Percentiles rank a stretch among this genome's conserved stretches.
These are phyloP conservation scores for Annulohypoxylon moriforme DNA, from an alignment of 495 filamentous ascomycete genomes.

Conservation along the genomic window DNA sequence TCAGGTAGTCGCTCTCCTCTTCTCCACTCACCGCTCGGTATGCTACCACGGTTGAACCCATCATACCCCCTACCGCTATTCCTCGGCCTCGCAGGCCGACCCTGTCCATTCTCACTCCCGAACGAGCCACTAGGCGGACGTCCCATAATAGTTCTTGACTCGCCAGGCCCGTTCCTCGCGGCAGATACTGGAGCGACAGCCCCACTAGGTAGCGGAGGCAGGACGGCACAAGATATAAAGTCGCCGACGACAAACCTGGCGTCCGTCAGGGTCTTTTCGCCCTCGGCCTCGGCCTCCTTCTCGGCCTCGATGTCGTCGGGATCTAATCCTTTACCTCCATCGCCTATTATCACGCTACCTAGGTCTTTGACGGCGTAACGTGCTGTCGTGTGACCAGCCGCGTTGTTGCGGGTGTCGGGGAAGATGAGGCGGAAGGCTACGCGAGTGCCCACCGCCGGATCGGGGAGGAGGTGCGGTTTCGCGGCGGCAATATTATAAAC, in stretches of 20 bases:
- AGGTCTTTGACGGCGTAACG: slow-evolving; percentile 80
- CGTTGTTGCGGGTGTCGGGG: slow-evolving; percentile 74
- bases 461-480: slow-evolving; percentile 67
- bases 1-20: slow-evolving; percentile 67
- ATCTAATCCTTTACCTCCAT: slow-evolving; percentile 61
- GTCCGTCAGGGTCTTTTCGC: slow-evolving; percentile 78
- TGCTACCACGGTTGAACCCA: slow-evolving; percentile 43
- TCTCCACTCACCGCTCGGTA: slow-evolving; percentile 69
- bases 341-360: slow-evolving; percentile 82
- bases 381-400: slow-evolving; percentile 59
- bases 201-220: slow-evolving; percentile 78
- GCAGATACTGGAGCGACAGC: slow-evolving; percentile 69
- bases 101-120: slow-evolving; percentile 43
- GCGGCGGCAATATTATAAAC: slow-evolving; percentile 67
- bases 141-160: slow-evolving; percentile 52
- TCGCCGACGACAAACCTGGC: slow-evolving; percentile 88
- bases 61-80: slow-evolving; percentile 47
- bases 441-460: slow-evolving; percentile 80
- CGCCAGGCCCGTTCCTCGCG: slow-evolving; percentile 53
- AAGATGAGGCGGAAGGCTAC: slow-evolving; percentile 89
- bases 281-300: slow-evolving; percentile 43
- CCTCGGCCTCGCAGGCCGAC: slow-evolving; percentile 46
- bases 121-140: slow-evolving; percentile 50
- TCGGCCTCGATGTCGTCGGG: slow-evolving; percentile 40
- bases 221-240: slow-evolving; percentile 82